Evolutionary conservation across 441 rosid species (phyloP), one percentile per base, ranked within the genome.

Genomic region (Biscutella auriculata): DNA sequence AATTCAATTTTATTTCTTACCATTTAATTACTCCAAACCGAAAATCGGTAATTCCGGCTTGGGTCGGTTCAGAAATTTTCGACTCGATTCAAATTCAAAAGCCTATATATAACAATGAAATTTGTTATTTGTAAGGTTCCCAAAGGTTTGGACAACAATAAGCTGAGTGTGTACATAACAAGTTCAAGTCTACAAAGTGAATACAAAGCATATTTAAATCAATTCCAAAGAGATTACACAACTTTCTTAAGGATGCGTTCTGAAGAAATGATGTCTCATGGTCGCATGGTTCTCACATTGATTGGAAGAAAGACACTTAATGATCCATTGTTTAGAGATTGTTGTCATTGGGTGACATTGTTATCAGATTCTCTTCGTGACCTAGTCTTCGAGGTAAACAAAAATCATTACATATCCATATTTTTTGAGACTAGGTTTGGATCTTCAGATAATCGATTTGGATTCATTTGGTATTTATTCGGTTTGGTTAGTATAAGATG

Each of bases 201-300:
- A 5, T 23, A 42, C 30, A 27, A 63, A 45, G 73, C 69, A 6
- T 76, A 66, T 29, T 13, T 58, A 32, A 41, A 57, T 19, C 77
- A 68, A 21, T 79, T 76, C 21, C 58, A 45, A 3, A 69, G 21
- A 1, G 76, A 79, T 33, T 76, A 71, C 45, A 44, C 48, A 0
- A 0, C 19, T 2, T 73, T 76, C 64, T 21, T 73, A 14, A 35
- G 57, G 5, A 19, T 57, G 19, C 72, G 76, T 0, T 64, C 74
- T 0, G 11, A 76, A 45, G 79, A 76, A 40, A 19, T 76, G 12
- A 7, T 66, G 3, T 39, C 40, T 0, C 41, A 60, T 11, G 83
- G 83, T 11, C 50, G 61, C 17, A 72, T 74, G 76, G 60, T 74
- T 6, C 60, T 72, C 6, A 69, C 58, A 12, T 42, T 61, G 0